Evolutionary conservation across 352 stramenopile genomes (phyloP).

Genomic region (Pythium coloratum): DNA sequence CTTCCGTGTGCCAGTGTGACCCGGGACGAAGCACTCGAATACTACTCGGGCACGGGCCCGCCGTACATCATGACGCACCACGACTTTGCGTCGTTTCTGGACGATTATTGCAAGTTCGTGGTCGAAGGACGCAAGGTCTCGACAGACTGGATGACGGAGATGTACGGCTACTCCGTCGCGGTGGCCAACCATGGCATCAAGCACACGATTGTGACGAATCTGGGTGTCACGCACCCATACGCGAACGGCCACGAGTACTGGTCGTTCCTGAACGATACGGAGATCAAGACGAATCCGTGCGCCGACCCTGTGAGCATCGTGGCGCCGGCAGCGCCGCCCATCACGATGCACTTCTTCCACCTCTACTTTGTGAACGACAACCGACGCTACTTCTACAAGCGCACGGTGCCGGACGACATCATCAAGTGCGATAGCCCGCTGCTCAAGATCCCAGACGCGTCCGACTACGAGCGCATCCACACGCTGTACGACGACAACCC

Average conservation of each 20-base stretch:
- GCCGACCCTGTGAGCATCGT: conserved; percentile 26
- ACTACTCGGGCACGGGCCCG: conserved; percentile 47
- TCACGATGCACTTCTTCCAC: conserved; percentile 56
- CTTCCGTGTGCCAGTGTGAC: conserved; percentile 28
- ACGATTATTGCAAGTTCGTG: conserved; percentile 57
- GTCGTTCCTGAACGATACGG: conserved; percentile 6
- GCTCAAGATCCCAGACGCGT: conserved; percentile 15
- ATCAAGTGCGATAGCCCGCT: conserved; percentile 17
- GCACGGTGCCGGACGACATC: conserved; percentile 13
- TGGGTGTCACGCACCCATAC: conserved; percentile 46
- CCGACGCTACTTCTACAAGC: conserved; percentile 20
- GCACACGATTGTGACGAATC: conserved; percentile 48
- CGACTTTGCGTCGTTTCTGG: conserved; percentile 44
- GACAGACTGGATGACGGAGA: conserved; percentile 54
- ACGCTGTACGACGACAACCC: too few species aligned
- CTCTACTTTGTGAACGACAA: conserved; percentile 10
- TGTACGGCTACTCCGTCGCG: conserved; percentile 53
- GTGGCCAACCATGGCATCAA: conserved; percentile 54
- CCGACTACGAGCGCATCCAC: conserved; percentile 1
- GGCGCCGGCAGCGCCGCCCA: conserved; percentile 35
- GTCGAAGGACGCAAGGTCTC: conserved; percentile 39
- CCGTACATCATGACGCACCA: conserved; percentile 59
- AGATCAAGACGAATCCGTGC: background rate
- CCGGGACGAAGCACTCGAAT: conserved; percentile 38
- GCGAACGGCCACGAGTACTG: conserved; percentile 39